These are phyloP conservation scores for Hypoxylon sp. DNA, from an alignment of 2,329 filamentous ascomycete species.

Conservation along the genomic window DNA sequence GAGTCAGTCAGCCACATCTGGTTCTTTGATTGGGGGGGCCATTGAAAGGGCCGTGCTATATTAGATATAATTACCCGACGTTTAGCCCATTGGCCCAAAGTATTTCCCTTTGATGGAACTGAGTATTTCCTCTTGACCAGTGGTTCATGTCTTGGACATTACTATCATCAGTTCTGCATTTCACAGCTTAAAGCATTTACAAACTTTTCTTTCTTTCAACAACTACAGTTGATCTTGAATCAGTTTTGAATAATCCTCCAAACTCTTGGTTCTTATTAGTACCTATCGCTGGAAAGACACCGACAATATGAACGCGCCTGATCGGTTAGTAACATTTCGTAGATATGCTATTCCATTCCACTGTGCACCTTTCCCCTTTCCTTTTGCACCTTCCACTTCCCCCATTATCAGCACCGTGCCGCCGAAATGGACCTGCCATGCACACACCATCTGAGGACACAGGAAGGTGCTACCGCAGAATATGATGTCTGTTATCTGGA, in stretches of 20 bases:
- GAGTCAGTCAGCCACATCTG: too few relatives aligned
- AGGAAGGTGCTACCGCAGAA: not conserved
- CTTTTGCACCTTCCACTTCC: not conserved
- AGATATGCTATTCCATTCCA: slow-evolving; percentile 22
- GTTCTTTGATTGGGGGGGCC: too few relatives aligned
- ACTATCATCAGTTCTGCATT: not conserved
- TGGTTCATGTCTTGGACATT: slow-evolving; percentile 13
- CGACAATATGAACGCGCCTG: slow-evolving; percentile 69
- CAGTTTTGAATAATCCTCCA: not conserved
- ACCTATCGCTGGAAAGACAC: not conserved
- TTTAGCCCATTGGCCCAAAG: slow-evolving; percentile 44
- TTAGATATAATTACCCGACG: slow-evolving; percentile 10
- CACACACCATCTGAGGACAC: not conserved
- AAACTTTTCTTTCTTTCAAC: not conserved
- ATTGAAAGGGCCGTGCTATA: too few relatives aligned
- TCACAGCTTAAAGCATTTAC: not conserved
- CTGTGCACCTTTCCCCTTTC: slow-evolving; percentile 18
- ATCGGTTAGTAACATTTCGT: slow-evolving; percentile 62
- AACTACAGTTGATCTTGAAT: not conserved
- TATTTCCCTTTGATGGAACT: slow-evolving; percentile 14
- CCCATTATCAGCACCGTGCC: not conserved
- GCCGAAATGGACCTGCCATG: not conserved
- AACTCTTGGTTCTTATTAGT: not conserved
- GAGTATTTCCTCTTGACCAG: slow-evolving; percentile 8
- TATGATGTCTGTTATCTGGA: not conserved